Base-by-base conservation (phyloP, 352 stramenopile species). In the Pythium apleroticum region DNA sequence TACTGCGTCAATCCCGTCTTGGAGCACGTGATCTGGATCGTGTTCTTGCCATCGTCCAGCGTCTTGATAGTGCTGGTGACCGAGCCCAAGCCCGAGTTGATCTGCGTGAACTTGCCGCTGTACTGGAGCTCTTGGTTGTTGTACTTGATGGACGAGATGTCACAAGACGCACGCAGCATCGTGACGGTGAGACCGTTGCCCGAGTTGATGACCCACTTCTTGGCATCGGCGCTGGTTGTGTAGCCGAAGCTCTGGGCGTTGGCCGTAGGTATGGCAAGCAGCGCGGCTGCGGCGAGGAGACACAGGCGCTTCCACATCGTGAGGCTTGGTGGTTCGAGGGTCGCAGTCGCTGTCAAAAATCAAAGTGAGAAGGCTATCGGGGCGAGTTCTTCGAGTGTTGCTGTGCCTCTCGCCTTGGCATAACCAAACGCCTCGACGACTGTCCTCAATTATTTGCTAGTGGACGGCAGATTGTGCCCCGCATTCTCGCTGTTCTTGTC, bases 71-170 rank as follows among this genome's bases (percentile, higher is more conserved):
- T 64, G 24, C 74, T 79, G 7, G 63, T 55, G 20, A 72, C 64
- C 4, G 57, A 60, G 30, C 75, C 73, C 1, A 86, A 62, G 2
- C 75, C 75, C 2, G 75, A 82, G 60, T 82, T 80, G 12, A 82
- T 45, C 52, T 82, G 75, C 15, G 75, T 80, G 27, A 37, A 63
- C 63, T 65, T 80, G 33, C 72, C 75, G 25, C 70, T 73, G 69
- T 79, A 82, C 66, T 82, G 75, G 43, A 82, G 53, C 39, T 79
- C 75, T 24, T 77, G 64, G 54, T 65, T 60, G 52, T 81, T 80
- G 73, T 76, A 83, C 52, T 78, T 53, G 58, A 86, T 76, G 3
- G 74, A 83, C 49, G 69, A 46, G 48, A 82, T 78, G 43, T 82
- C 75, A 37, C 75, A 82, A 54, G 72, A 71, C 30, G 72, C 70